phyloP scores from a whole-genome alignment of 2,329 filamentous ascomycete species.

The Epichloe uncinata region DNA sequence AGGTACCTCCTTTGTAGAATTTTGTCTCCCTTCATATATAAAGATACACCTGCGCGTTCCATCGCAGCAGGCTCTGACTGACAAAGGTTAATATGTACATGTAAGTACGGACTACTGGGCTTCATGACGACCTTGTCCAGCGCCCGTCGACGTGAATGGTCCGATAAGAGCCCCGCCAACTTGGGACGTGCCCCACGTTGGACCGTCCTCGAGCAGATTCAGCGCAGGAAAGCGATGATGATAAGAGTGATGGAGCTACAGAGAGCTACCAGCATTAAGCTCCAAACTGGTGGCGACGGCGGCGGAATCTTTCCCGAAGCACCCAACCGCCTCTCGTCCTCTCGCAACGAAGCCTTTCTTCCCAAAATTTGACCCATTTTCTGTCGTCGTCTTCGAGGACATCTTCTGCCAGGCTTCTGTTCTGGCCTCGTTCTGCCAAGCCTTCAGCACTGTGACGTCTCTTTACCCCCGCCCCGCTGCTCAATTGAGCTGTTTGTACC shows the following conservation, averaged over 20 bases:
- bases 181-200: constrained; percentile 5
- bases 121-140: background rate
- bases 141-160: background rate
- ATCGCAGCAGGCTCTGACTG: no score
- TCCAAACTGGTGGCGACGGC: constrained; percentile 1
- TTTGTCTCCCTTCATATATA: no score
- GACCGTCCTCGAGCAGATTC: background rate
- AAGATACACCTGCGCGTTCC: no score
- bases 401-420: background rate
- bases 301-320: background rate
- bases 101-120: no score
- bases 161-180: constrained; percentile 5
- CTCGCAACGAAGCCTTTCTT: background rate
- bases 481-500: constrained; percentile 6
- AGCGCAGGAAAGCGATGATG: background rate
- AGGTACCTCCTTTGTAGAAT: no score
- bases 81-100: no score
- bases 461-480: background rate
- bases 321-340: background rate
- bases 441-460: background rate
- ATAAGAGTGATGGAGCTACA: background rate
- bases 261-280: background rate
- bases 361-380: background rate
- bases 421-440: background rate
- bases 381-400: background rate